A percentile compares a stretch with the other conserved stretches of the same genome.
Evolutionary conservation across 139 green algal genomes (phyloP).

Genomic region (Eudorina sp.): DNA sequence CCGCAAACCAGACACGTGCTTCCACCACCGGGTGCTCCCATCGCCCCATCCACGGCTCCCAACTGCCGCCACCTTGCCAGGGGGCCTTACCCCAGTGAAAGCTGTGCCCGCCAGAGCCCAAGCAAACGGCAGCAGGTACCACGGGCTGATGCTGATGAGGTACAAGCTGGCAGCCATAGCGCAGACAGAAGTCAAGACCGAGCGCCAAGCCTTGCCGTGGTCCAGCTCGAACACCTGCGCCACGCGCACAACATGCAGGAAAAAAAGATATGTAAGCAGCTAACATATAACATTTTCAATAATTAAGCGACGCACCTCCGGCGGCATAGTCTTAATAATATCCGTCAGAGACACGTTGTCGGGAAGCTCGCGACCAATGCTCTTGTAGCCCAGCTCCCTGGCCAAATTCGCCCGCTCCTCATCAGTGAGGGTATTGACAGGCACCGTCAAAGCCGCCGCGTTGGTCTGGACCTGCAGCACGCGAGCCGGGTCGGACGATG

Average conservation of each 20-base stretch:
- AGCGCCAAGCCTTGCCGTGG: constrained; percentile 81
- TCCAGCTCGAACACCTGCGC: constrained; percentile 90
- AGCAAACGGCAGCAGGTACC: constrained; percentile 93
- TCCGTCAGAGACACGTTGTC: constrained; percentile 84
- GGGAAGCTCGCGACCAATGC: constrained; percentile 90
- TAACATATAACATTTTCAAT: no score
- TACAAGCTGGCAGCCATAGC: constrained; percentile 78
- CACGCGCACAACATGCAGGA: not conserved
- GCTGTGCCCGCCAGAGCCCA: constrained; percentile 93
- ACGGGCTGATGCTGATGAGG: constrained; percentile 88
- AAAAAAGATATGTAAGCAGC: not conserved
- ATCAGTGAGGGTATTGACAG: constrained; percentile 55
- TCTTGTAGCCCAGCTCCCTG: constrained; percentile 83
- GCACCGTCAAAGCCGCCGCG: constrained; percentile 16
- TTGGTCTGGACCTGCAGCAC: constrained; percentile 17
- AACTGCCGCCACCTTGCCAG: not conserved
- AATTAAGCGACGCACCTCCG: constrained; percentile 81
- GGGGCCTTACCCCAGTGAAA: constrained; percentile 84
- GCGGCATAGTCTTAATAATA: constrained; percentile 88
- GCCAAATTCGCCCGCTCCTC: constrained; percentile 55
- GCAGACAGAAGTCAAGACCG: constrained; percentile 73
- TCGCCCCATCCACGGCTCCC: no score
- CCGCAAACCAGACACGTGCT: no score
- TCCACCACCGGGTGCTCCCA: no score
- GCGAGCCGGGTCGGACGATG: no score